Conservation (phyloP, 1,139 yeast species). For the Debaryomyces subglobosus region DNA sequence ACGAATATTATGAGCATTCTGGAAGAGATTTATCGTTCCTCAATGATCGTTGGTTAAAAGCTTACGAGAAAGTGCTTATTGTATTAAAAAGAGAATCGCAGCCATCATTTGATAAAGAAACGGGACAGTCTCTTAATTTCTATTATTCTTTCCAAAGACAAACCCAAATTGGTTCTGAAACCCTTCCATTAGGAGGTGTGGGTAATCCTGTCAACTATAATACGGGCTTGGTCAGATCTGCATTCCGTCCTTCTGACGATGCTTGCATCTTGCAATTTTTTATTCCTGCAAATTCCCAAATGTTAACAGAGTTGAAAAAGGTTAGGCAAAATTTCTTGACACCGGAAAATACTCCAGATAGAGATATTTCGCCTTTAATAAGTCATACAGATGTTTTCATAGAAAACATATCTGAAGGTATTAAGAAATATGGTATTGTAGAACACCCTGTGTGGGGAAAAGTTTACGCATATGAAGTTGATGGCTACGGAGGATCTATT, state of each 20-base stretch:
- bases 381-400: constrained; percentile 40
- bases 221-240: constrained; percentile 79
- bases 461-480: constrained; percentile 87
- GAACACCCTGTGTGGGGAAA: constrained; percentile 71
- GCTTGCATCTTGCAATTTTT: constrained; percentile 80
- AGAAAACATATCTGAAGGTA: constrained; percentile 52
- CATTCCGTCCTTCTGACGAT: constrained; percentile 90
- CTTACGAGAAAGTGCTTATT: constrained; percentile 54
- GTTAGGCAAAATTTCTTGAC: constrained; percentile 24
- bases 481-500: constrained; percentile 76
- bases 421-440: constrained; percentile 63
- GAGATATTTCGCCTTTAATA: constrained; percentile 15
- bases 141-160: constrained; percentile 72
- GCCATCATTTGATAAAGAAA: constrained; percentile 61
- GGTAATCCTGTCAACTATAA: constrained; percentile 81
- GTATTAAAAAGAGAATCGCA: constrained; percentile 63
- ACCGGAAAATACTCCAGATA: constrained; percentile 12
- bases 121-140: constrained; percentile 54
- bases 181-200: constrained; percentile 72
- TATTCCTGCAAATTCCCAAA: constrained; percentile 84
- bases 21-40: constrained; percentile 57
- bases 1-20: constrained; percentile 63
- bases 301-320: constrained; percentile 62
- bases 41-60: constrained; percentile 59
- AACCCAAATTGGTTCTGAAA: constrained; percentile 79